Percentiles rank a stretch among this genome's conserved stretches.
Conservation (phyloP, 495 filamentous ascomycete genomes). For the Penicillium egyptiacum region DNA sequence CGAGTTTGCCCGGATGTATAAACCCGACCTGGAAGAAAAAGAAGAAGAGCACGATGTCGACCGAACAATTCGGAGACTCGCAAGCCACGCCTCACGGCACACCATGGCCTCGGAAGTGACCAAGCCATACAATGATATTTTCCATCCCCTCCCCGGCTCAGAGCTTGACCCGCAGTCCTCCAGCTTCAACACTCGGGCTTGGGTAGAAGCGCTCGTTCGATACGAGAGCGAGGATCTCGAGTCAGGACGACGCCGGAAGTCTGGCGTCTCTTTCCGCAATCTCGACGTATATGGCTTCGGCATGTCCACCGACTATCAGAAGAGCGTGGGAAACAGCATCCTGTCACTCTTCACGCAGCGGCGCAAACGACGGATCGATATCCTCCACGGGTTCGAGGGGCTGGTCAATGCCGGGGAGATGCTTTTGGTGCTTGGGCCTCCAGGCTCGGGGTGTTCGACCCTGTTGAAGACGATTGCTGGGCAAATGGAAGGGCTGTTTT, state of each 20-base stretch:
- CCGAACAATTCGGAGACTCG: neutral
- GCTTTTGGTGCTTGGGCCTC: conserved; percentile 68
- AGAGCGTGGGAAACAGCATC: neutral
- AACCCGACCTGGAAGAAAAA: neutral
- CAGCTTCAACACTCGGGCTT: neutral
- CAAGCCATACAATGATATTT: neutral
- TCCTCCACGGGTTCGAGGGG: neutral
- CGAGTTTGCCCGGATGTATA: neutral
- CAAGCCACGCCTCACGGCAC: neutral
- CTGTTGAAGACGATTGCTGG: conserved; percentile 70
- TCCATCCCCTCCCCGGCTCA: neutral
- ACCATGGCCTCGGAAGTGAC: neutral
- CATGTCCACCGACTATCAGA: neutral
- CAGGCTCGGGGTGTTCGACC: conserved; percentile 68
- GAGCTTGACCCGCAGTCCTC: neutral
- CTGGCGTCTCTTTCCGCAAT: neutral
- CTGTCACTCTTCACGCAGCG: neutral
- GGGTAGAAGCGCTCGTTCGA: neutral
- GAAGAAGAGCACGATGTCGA: neutral
- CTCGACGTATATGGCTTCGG: neutral
- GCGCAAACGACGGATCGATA: neutral
- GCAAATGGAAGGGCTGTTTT: conserved; percentile 62
- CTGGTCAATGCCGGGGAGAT: conserved; percentile 55
- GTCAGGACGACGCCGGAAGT: neutral
- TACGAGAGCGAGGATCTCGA: neutral